Evolutionary conservation across 1,284 basidiomycete genomes (phyloP), one percentile per base, ranked within the genome.

Genomic region (Coniophora puteana): DNA sequence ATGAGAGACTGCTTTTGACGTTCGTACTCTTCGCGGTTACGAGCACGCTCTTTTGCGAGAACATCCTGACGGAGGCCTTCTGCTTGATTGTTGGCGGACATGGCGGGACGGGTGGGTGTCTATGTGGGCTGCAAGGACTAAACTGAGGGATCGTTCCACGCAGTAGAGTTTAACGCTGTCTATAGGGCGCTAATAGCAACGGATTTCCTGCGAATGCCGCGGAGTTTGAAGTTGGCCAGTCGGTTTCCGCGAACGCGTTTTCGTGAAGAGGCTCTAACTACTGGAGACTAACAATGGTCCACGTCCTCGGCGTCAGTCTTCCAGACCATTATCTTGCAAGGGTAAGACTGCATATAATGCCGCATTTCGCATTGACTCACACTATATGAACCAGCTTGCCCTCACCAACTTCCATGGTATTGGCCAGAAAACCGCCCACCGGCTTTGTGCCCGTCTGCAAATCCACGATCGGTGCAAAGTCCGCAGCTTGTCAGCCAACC

Each of bases 1-100:
- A 89, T 80, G 57, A 95, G 80, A 32, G 77, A 80, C 51, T 86
- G 81, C 58, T 92, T 93, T 61, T 94, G 89, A n/a, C 88, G 78
- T 53, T 93, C 88, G 54, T 81, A 95, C 39, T 91, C 89, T 56
- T 92, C 87, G 55, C 89, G 80, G 72, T 88, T 84, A 54, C 87
- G 83, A 40, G 72, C 74, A 48, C 90, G 83, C 63, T 89, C 81
- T 58, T 92, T 92, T 26, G 77, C 72, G 49, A 92, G 78, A 8
- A 80, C 79, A 55, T 89, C 86, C 61, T 89, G 83, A 43, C 88
- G 80, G 40, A 82, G 80, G 14, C 82, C 83, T 65, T 90, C 87
- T 3, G 75, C 73, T 58, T 80, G 29, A n/a, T 62, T 82, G 66
- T 68, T 86, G 41, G 65, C 67, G 8, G 86, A 74, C 86, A 89